Evolutionary conservation across 2,329 filamentous ascomycete genomes (phyloP), one percentile per base, ranked within the genome.

Genomic region (Stylonectria norvegica): DNA sequence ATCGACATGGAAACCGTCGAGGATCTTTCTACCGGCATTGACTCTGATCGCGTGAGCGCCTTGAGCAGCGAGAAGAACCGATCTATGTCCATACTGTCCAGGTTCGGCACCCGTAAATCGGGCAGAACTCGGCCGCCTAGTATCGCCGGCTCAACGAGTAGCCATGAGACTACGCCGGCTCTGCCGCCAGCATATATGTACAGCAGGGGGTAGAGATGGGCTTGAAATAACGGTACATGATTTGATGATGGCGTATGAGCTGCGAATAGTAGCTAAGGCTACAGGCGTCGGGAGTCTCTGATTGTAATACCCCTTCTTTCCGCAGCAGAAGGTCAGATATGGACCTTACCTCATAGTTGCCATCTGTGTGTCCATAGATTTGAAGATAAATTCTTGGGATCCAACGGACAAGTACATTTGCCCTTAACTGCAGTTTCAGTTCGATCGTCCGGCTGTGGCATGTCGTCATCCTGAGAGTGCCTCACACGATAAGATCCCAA

Each of bases 1-100:
- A 60, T 78, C 29, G 71, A 76, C 48, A 58, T 61, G 12, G 63
- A 59, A 34, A 69, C 71, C 17, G 49, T 78, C n/a, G 62, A 64
- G 32, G 70, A 71, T 17, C 55, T 57, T 8, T 45, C 42, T 10
- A 38, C 47, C 1, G 50, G 51, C 34, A 53, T 47, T n/a, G n/a
- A n/a, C 15, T 58, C 52, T 7, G 59, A 63, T 34, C 51, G 61
- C 14, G 57, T 57, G 20, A 61, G 50, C 38, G 48, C 58, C 5
- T 35, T 63, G 35, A 63, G 57, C 36, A 58, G 55, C 36, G 67
- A 71, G 40, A 62, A 56, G 49, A 60, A 57, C 45, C 62, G 56
- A 38, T 56, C 58, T 4, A 52, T 49, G 8, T 59, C 61, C 5
- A 54, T 69, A 28, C 40, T 70, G 12, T 53, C 63, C 19, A 60